Conservation (phyloP, 257 asterid species). For the Solanum virginianum region DNA sequence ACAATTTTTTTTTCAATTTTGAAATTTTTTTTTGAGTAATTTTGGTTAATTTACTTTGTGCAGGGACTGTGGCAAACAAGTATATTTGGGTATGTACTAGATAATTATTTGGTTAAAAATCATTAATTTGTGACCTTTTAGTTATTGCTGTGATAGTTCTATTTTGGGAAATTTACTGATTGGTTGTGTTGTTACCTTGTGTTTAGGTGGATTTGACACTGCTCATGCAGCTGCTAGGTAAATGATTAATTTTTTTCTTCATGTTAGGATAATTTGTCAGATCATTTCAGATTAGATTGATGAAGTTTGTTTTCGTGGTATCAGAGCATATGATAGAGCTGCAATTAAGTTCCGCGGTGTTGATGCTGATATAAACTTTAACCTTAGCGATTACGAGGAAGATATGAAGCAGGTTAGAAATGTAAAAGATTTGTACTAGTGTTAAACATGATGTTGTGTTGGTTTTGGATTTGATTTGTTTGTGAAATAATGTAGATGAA, state of each 20-base stretch:
- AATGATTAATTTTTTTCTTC: neutral
- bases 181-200: neutral
- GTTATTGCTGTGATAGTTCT: neutral
- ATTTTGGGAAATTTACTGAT: neutral
- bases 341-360: conserved; percentile 37
- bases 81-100: conserved; percentile 39
- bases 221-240: conserved; percentile 86
- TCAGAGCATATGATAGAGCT: conserved; percentile 34
- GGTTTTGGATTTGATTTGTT: neutral
- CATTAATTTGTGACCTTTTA: neutral
- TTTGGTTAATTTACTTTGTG: neutral
- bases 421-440: neutral
- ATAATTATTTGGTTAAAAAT: neutral
- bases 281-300: neutral
- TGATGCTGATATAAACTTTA: conserved; percentile 38
- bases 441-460: neutral
- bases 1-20: neutral
- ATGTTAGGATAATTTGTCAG: neutral
- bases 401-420: conserved; percentile 32
- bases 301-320: neutral
- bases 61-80: conserved; percentile 74
- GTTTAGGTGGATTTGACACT: conserved; percentile 86
- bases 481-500: conserved; percentile 13
- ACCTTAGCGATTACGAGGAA: conserved; percentile 30
- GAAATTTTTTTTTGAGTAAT: neutral